Base-by-base conservation (phyloP, 2,329 filamentous ascomycete genomes). In the Aureobasidium namibiae region DNA sequence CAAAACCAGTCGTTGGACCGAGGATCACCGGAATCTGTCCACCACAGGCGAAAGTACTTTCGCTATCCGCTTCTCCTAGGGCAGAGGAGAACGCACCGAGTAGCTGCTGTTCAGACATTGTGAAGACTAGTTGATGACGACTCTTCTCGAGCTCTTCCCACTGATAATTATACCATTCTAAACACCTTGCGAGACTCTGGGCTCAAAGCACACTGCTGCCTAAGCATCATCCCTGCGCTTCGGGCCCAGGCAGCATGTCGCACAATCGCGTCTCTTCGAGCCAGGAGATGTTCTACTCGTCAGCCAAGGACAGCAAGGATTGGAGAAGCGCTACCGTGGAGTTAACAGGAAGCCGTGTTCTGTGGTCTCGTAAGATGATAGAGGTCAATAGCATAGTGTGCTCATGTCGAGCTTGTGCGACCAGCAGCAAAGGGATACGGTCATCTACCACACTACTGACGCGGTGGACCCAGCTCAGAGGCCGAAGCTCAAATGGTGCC, bases 1-100 rank as follows among this genome's bases (percentile, higher is more conserved):
- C 56, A 21, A 21, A n/a, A 24, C 1, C 13, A 9, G 16, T 6
- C 14, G 24, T 6, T 9, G 21, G 7, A 9, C 29, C 8, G 10
- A 52, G 54, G 9, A 42, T 24, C 11, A 46, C 33, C 7, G 46
- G 33, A 9, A 59, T 53, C 10, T 9, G 42, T 9, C 60, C 60
- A 16, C 60, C 60, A 33, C 36, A 53, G 4, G 60, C 48, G 10
- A 45, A 61, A 3, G 56, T 53, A 4, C 36, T 39, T 18, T 52
- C 16, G 9, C 16, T 26, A 11, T 58, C 18, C 1, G 42, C 33
- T 2, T 48, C 34, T n/a, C 24, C 31, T 6, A 58, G 23, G 23
- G 54, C 54, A 3, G 42, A 48, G 8, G 33, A 26, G 16, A 58
- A 39, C 14, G 31, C 33, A 3, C n/a, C 16, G 7, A 58, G 41